phyloP scores from a whole-genome alignment of 805 yeast genomes.

The Pichia phayaonensis region DNA sequence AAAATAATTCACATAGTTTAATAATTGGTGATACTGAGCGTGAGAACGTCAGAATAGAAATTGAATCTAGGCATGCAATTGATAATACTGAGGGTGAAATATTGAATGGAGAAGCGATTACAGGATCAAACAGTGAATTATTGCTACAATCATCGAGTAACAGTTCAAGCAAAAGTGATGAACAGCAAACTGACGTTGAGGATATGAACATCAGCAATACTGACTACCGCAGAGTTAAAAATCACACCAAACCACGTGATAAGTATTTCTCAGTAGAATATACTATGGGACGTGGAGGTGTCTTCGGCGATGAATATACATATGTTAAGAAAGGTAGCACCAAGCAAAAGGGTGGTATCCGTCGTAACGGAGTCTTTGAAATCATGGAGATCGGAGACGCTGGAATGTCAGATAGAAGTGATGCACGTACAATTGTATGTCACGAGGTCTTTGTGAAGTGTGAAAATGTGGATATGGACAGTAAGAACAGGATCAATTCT shows the following conservation, averaged over 20 bases:
- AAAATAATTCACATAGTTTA: conserved; percentile 8
- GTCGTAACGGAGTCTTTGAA: conserved; percentile 4
- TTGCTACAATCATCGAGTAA: background rate
- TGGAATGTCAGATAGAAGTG: background rate
- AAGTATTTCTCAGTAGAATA: conserved; percentile 4
- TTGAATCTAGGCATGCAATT: conserved; percentile 1
- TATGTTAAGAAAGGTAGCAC: conserved; percentile 1
- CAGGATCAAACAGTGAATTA: background rate
- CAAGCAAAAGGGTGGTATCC: conserved; percentile 8
- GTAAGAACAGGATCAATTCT: conserved; percentile 13
- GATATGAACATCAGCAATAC: background rate
- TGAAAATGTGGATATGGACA: conserved; percentile 9
- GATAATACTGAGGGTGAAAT: conserved; percentile 2
- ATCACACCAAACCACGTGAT: background rate
- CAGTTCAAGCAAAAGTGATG: background rate
- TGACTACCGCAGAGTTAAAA: background rate
- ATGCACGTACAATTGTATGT: background rate
- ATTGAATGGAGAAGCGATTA: background rate
- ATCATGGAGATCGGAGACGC: background rate
- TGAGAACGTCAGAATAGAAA: background rate
- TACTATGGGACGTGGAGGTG: conserved; percentile 15
- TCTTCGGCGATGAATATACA: conserved; percentile 8
- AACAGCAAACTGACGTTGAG: background rate
- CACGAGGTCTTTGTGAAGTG: conserved; percentile 12
- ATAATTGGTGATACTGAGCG: conserved; percentile 7